Evolutionary conservation across 176 grass and related monocot genomes (phyloP).

Genomic region (Oryza officinalis): DNA sequence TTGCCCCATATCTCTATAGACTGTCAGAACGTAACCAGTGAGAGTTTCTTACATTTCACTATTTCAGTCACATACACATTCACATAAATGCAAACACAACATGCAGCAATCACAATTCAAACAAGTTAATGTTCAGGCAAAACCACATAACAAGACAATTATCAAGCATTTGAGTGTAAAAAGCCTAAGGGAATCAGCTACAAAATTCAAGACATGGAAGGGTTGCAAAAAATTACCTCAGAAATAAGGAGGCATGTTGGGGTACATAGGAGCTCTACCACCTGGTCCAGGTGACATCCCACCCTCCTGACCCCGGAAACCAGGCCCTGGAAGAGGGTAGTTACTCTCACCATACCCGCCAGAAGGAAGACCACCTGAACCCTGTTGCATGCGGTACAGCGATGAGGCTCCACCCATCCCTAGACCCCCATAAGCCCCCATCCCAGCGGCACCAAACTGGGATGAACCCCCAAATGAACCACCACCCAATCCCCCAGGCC

Average conservation of each 20-base stretch:
- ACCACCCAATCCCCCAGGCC: slow-evolving; percentile 51
- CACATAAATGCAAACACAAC: background rate
- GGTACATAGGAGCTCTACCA: slow-evolving; percentile 67
- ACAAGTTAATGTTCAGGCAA: slow-evolving; percentile 19
- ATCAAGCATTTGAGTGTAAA: slow-evolving; percentile 3
- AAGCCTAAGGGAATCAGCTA: background rate
- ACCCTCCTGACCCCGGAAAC: slow-evolving; percentile 64
- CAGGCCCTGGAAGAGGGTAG: slow-evolving; percentile 58
- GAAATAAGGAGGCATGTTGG: slow-evolving; percentile 82
- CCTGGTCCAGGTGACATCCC: slow-evolving; percentile 64
- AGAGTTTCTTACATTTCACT: background rate
- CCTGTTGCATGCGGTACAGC: slow-evolving; percentile 62
- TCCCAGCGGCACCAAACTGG: slow-evolving; percentile 62
- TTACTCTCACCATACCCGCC: slow-evolving; percentile 65
- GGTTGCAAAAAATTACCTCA: slow-evolving; percentile 61
- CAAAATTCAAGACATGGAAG: background rate
- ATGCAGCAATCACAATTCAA: background rate
- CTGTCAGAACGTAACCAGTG: background rate
- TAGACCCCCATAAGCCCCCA: slow-evolving; percentile 70
- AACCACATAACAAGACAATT: slow-evolving; percentile 6
- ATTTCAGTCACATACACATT: slow-evolving; percentile 10
- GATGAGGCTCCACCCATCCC: slow-evolving; percentile 57
- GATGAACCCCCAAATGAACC: slow-evolving; percentile 58
- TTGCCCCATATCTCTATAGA: background rate
- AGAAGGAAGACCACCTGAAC: slow-evolving; percentile 47